Conservation (phyloP, 768 basidiomycete genomes). For the Naganishia randhawae region DNA sequence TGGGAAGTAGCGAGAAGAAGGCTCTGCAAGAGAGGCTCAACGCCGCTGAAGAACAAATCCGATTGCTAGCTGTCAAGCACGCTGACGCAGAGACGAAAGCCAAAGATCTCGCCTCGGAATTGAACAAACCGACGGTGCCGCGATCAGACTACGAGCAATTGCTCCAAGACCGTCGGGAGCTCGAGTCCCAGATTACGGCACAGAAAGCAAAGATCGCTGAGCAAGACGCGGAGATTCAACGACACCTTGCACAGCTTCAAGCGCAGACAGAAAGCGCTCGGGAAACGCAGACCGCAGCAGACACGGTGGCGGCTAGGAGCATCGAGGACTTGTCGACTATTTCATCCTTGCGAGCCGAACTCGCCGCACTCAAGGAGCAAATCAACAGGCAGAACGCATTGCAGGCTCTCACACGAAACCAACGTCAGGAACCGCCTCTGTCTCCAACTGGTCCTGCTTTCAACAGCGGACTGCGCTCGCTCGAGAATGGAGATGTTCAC, state of each 20-base stretch:
- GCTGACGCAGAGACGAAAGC: conserved; percentile 76
- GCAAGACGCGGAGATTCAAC: conserved; percentile 78
- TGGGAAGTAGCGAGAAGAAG: conserved; percentile 84
- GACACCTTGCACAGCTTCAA: conserved; percentile 71
- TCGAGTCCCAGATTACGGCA: conserved; percentile 77
- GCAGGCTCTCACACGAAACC: conserved; percentile 72
- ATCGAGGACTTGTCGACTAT: conserved; percentile 81
- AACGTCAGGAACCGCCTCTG: conserved; percentile 71
- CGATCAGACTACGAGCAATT: conserved; percentile 69
- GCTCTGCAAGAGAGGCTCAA: conserved; percentile 69
- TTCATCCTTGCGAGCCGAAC: conserved; percentile 82
- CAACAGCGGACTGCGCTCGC: conserved; percentile 58
- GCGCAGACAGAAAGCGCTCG: conserved; percentile 62
- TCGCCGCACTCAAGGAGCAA: conserved; percentile 87
- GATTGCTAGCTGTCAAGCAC: conserved; percentile 77
- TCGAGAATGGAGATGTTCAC: conserved; percentile 49
- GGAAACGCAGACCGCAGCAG: conserved; percentile 64
- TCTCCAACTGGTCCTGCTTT: conserved; percentile 60
- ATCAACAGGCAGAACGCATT: conserved; percentile 92
- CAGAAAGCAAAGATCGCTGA: conserved; percentile 67
- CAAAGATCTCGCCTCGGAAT: conserved; percentile 66
- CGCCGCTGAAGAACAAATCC: conserved; percentile 78
- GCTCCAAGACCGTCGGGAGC: conserved; percentile 67
- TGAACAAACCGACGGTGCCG: conserved; percentile 70
- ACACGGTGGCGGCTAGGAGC: conserved; percentile 59